Percentiles rank a stretch among this genome's conserved stretches.
Evolutionary conservation across 768 basidiomycete species (phyloP).

Genomic region (Xerocomus brunneocitrinus): DNA sequence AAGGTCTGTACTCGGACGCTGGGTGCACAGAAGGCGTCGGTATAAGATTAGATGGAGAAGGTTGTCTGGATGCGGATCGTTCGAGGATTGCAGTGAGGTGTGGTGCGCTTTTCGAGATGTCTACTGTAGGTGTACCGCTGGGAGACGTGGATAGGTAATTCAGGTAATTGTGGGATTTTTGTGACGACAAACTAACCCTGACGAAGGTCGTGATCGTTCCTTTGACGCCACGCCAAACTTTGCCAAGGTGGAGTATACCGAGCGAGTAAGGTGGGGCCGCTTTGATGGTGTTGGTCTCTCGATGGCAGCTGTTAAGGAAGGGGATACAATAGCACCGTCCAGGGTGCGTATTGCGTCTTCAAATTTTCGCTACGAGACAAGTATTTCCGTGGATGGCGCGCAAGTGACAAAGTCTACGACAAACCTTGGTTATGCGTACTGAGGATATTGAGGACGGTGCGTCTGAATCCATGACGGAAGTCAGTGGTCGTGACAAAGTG

Average conservation of each 20-base stretch:
- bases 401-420: not conserved
- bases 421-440: constrained; percentile 43
- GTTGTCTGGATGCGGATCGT: constrained; percentile 56
- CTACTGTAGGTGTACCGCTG: constrained; percentile 12
- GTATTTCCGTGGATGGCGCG: not conserved
- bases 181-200: constrained; percentile 11
- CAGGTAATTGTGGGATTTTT: not conserved
- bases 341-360: constrained; percentile 73
- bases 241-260: constrained; percentile 71
- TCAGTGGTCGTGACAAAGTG: not conserved
- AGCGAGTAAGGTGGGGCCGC: constrained; percentile 50
- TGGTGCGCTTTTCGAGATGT: constrained; percentile 56
- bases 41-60: constrained; percentile 43
- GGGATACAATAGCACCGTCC: constrained; percentile 55
- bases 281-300: constrained; percentile 42
- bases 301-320: constrained; percentile 22
- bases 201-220: constrained; percentile 34
- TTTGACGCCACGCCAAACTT: constrained; percentile 70
- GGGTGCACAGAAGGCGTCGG: constrained; percentile 21
- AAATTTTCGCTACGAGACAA: constrained; percentile 58
- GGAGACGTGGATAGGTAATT: not conserved
- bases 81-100: constrained; percentile 67
- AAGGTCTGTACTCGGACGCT: constrained; percentile 69
- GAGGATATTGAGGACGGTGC: constrained; percentile 15
- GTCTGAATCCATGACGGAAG: constrained; percentile 12